Percentiles rank a stretch among this genome's conserved stretches.
These are phyloP conservation scores for Fusarium caatingaense DNA, from an alignment of 2,329 filamentous ascomycete genomes.

Conservation along the genomic window DNA sequence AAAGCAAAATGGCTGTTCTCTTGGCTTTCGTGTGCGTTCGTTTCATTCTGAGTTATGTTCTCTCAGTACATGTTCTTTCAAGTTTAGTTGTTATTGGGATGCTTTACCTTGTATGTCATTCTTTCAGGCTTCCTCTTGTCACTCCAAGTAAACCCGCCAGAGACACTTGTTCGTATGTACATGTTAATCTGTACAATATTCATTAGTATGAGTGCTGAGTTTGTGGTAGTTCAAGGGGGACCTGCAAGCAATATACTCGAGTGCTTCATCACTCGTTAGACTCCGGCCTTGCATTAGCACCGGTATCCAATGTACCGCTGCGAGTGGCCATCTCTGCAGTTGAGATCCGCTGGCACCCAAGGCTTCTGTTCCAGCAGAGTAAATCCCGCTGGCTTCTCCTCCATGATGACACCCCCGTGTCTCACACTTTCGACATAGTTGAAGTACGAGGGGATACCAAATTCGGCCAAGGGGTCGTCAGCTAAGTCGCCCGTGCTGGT, in stretches of 20 bases:
- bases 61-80: background rate
- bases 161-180: background rate
- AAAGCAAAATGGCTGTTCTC: background rate
- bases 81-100: background rate
- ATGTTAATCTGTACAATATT: background rate
- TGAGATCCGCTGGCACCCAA: background rate
- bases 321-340: background rate
- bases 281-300: background rate
- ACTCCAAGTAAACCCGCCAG: background rate
- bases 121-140: too few relatives aligned
- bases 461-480: background rate
- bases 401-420: background rate
- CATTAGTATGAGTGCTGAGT: background rate
- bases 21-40: background rate
- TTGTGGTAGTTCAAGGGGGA: background rate
- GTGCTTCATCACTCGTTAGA: background rate
- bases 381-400: slow-evolving; percentile 5
- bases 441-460: background rate
- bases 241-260: background rate
- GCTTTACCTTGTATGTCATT: background rate
- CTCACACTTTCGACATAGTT: background rate
- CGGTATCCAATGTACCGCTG: background rate
- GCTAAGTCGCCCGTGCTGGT: background rate
- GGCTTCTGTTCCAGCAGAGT: background rate
- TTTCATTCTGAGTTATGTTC: background rate